Base-by-base conservation (phyloP, 2,329 filamentous ascomycete species). In the Cladosporium halotolerans region DNA sequence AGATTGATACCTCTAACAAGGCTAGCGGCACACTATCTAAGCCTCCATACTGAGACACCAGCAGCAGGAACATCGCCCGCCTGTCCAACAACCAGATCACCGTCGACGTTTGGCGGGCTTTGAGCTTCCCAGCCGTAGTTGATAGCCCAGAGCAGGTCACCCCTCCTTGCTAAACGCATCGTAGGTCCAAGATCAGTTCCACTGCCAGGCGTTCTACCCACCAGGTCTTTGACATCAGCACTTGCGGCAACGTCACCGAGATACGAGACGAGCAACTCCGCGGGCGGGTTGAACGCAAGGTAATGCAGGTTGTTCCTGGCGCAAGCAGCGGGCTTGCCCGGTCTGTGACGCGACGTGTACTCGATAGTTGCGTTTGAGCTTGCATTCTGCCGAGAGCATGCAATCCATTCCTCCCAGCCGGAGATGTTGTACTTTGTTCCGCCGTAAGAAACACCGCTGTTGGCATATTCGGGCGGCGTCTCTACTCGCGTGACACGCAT, bases 91-190 rank as follows among this genome's bases (percentile, higher is more conserved):
- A 62, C 54, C 10, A 61, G 23, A 1, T 53, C 52, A 1, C 58
- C 59, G 1, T 59, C 48, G 0, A 61, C 38, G 2, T 41, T 34
- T 2, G 60, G 60, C 14, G 53, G 18, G 11, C 33, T 42, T n/a
- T 61, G 53, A 18, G 55, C 47, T 8, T 60, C 56, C 45, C 44
- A 57, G 3, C 59, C 58, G 52, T 62, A 62, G 11, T 62, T 62
- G 46, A 62, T 57, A 0, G 58, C 60, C 60, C 60, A 62, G 4
- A 62, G 53, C 52, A 62, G 36, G 16, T 59, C 45, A 3, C 58
- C 60, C 52, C 58, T 43, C 14, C 57, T 50, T 5, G 53, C 34
- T 23, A 62, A 34, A 13, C 60, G 58, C 55, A 62, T n/a, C 2
- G 58, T 57, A 14, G 45, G 52, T 32, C 60, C 60, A 14, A 62